Evolutionary conservation across 768 basidiomycete genomes (phyloP).

Genomic region (Pleurotus pulmonarius): DNA sequence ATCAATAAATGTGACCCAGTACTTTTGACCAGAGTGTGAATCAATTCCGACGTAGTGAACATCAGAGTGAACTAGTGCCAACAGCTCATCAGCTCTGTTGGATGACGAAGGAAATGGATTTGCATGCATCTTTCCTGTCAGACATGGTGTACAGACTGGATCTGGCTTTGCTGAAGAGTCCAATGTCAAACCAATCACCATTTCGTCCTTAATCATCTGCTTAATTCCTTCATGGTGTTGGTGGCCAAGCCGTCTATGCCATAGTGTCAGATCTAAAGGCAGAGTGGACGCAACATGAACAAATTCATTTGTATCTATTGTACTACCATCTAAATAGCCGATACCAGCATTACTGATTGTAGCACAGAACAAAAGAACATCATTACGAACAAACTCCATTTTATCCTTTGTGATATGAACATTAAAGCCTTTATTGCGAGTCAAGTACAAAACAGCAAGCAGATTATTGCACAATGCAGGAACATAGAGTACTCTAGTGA

Average conservation of each 20-base stretch:
- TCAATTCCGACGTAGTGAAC: slow-evolving; percentile 9
- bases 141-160: slow-evolving; percentile 2
- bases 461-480: too few relatives aligned
- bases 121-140: slow-evolving; percentile 20
- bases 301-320: too few relatives aligned
- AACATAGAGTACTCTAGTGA: too few relatives aligned
- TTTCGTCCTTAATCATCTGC: background rate
- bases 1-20: too few relatives aligned
- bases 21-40: background rate
- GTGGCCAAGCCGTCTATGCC: slow-evolving; percentile 28
- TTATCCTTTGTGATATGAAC: too few relatives aligned
- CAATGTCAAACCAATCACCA: too few relatives aligned
- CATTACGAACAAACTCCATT: too few relatives aligned
- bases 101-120: slow-evolving; percentile 13
- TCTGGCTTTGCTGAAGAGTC: too few relatives aligned
- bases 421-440: too few relatives aligned
- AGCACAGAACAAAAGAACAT: too few relatives aligned
- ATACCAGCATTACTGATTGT: background rate
- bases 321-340: too few relatives aligned
- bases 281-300: slow-evolving; percentile 11
- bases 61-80: slow-evolving; percentile 16
- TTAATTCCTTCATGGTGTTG: slow-evolving; percentile 17
- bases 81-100: slow-evolving; percentile 2
- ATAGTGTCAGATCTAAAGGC: slow-evolving; percentile 18
- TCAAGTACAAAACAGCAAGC: too few relatives aligned